phyloP scores from a whole-genome alignment of 495 filamentous ascomycete genomes.

The Cryomyces minteri region DNA sequence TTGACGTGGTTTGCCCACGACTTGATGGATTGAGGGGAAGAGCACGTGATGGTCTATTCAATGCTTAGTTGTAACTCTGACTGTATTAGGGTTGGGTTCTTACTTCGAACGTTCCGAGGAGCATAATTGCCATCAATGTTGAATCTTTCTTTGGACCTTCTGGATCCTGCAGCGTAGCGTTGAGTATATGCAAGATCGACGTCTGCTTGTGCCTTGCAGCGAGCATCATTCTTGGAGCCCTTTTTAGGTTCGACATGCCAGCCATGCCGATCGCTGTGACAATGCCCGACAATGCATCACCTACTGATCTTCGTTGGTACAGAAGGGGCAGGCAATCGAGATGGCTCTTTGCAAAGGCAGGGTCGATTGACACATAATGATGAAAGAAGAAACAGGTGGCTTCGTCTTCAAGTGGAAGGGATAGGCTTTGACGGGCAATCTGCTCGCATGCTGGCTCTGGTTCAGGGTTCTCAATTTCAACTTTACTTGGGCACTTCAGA shows the following conservation, averaged over 20 bases:
- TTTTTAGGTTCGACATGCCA: background rate
- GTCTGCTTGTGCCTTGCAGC: background rate
- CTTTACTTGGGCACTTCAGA: no score
- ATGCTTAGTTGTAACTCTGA: background rate
- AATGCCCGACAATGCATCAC: background rate
- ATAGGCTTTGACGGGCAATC: background rate
- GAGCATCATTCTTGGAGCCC: background rate
- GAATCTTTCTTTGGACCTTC: background rate
- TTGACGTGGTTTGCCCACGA: conserved; percentile 1
- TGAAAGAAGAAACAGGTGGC: conserved; percentile 1
- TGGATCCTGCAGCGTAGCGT: background rate
- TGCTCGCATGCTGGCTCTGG: no score
- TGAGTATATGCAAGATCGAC: background rate
- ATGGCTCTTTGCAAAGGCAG: background rate
- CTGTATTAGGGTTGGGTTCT: background rate
- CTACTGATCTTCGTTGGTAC: background rate
- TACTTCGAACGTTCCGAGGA: conserved; percentile 1
- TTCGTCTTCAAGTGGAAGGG: background rate
- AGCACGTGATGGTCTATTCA: conserved; percentile 1
- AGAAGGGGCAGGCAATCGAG: background rate
- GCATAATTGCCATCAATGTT: background rate
- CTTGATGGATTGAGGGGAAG: background rate
- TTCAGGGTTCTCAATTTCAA: no score
- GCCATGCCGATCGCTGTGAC: background rate
- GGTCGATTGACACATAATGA: background rate